Base-by-base conservation (phyloP, 257 asterid species). In the Nicotiana noctiflora region DNA sequence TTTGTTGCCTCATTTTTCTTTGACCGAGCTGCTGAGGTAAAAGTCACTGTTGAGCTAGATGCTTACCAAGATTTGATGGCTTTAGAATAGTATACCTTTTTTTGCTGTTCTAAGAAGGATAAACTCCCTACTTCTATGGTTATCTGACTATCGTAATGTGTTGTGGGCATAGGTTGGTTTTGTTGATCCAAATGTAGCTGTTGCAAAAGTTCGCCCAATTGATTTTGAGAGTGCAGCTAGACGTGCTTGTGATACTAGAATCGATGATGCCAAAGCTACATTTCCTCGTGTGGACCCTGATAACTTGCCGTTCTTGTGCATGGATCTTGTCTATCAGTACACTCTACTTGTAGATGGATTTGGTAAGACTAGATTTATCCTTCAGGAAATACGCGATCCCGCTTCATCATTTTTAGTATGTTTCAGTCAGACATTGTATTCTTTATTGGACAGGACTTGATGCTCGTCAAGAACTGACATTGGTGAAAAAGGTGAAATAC, bases 21-120 rank as follows among this genome's bases (percentile, higher is more conserved):
- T 74, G 97, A 93, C 84, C 90, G 98, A 90, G 99, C 99, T 78
- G 94, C 93, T 44, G 97, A 95, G 98, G 99, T 93, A 88, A 55
- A 77, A 76, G 79, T 17, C 51, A 49, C 78, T 63, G 77, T 46
- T 61, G 21, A 37, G 27, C 70, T 81, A 60, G 44, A 62, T 79
- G 62, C 76, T 74, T 83, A 31, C 21, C 76, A 32, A 11, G 67
- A n/a, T 6, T 63, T 63, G 57, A 32, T 79, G 70, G 75, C 19
- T 31, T 62, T 62, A 63, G 63, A 46, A 62, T 61, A 25, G 27
- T 3, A 2, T 61, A 44, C n/a, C 37, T 44, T 46, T 70, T 19
- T 19, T 56, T 72, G 21, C 59, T 46, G 40, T 72, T 6, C 15
- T 1, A n/a, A 49, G 78, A 49, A 46, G 60, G 23, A 72, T 49